Base-by-base conservation (phyloP, 768 basidiomycete genomes). In the Macrolepiota dolichaula region DNA sequence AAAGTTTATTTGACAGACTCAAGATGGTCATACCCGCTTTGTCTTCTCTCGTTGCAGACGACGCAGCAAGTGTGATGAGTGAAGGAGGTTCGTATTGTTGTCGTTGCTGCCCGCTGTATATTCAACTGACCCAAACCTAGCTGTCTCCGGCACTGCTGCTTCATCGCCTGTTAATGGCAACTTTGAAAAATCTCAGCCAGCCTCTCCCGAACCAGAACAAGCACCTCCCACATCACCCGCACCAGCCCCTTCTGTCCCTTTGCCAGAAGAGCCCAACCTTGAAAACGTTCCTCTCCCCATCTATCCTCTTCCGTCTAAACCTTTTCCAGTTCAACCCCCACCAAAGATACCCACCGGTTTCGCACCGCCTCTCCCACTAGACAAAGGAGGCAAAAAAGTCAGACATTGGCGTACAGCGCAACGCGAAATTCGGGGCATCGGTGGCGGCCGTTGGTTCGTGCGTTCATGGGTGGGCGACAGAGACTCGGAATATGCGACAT, bases 381-480 rank as follows among this genome's bases (percentile, higher is more conserved):
- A 92, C 69, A 86, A 83, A 67, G 82, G 76, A 24, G 77, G 78
- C 17, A 81, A 78, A 52, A 84, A 84, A 66, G 83, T 83, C 25
- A 83, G 91, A 32, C 85, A 82, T 61, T 93, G 91, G 91, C 83
- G 89, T 40, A 68, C 81, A 44, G 90, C 89, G 7, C 81, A 87
- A 59, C 84, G 91, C 44, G 91, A 92, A 73, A 84, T 93, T 55
- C 80, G 89, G 38, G 91, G 91, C 6, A 91, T 93, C 55, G 91
- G 87, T 19, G 91, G 91, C 12, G 91, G 91, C 1, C 84, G 91
- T 42, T 93, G 91, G 91, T 87, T 92, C 65, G 75, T 85, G 5
- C 82, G 81, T 35, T 74, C 88, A n/a, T 93, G 90, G 90, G 88
- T 91, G n/a, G 91, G 91, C 24, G 87, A 86, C 63, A 91, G 89